A percentile compares a stretch with the other conserved stretches of the same genome.
Evolutionary conservation across 2,329 filamentous ascomycete genomes (phyloP).

Genomic region (Claviceps monticola): DNA sequence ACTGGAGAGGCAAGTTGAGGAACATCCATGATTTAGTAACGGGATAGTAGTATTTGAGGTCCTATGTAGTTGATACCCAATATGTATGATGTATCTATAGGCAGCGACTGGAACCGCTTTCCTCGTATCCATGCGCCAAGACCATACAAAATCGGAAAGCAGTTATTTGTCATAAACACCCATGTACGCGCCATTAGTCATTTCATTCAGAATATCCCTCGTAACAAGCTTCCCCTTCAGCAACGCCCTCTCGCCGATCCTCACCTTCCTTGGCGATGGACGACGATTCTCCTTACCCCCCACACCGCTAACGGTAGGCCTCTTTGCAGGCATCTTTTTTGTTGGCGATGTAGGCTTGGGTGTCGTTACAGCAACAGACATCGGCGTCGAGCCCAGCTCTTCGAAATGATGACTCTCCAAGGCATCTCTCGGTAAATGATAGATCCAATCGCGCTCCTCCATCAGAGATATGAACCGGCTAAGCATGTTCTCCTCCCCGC

Average conservation of each 20-base stretch:
- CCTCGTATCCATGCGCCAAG: background rate
- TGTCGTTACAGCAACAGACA: slow-evolving; percentile 11
- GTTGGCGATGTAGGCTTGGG: slow-evolving; percentile 3
- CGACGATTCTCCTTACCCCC: slow-evolving; percentile 31
- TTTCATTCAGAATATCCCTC: slow-evolving; percentile 66
- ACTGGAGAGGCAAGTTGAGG: background rate
- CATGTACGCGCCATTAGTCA: slow-evolving; percentile 31
- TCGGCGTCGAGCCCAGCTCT: slow-evolving; percentile 33
- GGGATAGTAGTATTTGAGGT: background rate
- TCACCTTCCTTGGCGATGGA: slow-evolving; percentile 39
- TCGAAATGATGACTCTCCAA: slow-evolving; percentile 56
- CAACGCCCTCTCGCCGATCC: slow-evolving; percentile 46
- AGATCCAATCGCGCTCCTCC: slow-evolving; percentile 64
- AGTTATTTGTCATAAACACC: background rate
- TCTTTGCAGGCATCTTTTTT: slow-evolving; percentile 18
- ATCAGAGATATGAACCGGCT: slow-evolving; percentile 64
- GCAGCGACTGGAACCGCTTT: too few species aligned
- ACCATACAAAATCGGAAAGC: background rate
- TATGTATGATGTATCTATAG: slow-evolving; percentile 4
- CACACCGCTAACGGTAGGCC: slow-evolving; percentile 8
- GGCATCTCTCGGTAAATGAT: slow-evolving; percentile 53
- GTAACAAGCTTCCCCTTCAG: slow-evolving; percentile 55
- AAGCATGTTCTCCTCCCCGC: slow-evolving; percentile 62
- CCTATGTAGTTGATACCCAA: slow-evolving; percentile 6
- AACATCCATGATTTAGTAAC: background rate